Base-by-base conservation (phyloP, 2,329 filamentous ascomycete species). In the Exophiala sideris region DNA sequence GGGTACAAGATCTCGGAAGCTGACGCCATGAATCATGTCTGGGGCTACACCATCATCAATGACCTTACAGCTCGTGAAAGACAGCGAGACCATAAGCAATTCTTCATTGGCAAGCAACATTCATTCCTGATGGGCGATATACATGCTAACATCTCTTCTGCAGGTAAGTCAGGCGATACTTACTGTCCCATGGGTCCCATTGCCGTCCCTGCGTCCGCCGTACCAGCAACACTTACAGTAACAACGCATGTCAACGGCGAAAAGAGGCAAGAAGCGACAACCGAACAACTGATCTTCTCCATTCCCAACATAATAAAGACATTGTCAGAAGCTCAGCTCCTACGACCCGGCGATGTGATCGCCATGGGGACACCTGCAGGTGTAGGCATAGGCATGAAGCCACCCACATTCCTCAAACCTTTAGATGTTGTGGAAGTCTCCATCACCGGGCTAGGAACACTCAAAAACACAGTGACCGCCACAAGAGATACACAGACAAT, bases 141-240 rank as follows among this genome's bases (percentile, higher is more conserved):
- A 29, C 7, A 29, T 29, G 2, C 24, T 29, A 29, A 29, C 24
- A 29, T 29, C 4, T 5, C 24, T 3, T 8, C 24, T 29, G 24
- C 24, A 11, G 86, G 86, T 34, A 90, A 90, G 69, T 83, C 85
- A 2, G 89, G 88, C 60, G 86, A 90, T 68, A 84, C 83, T 11
- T 89, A 85, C 84, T 87, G 85, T 56, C 79, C 79, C 0, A 81
- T 81, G 72, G 79, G 79, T 1, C 79, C 79, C 0, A 70, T 81
- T 21, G 78, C 79, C 5, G 74, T 81, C 1, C 75, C 77, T 6
- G 72, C 72, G 36, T 64, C 68, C 21, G 61, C 71, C 11, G 66
- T 81, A 1, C 71, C 76, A 0, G 60, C 71, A 34, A 67, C 68
- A 45, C 67, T 80, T 1, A 63, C 57, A 1, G 59, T 78, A 0